Percentiles rank a stretch among this genome's conserved stretches.
Conservation (phyloP, 169 alveolate species). For the Blepharisma undulans region DNA sequence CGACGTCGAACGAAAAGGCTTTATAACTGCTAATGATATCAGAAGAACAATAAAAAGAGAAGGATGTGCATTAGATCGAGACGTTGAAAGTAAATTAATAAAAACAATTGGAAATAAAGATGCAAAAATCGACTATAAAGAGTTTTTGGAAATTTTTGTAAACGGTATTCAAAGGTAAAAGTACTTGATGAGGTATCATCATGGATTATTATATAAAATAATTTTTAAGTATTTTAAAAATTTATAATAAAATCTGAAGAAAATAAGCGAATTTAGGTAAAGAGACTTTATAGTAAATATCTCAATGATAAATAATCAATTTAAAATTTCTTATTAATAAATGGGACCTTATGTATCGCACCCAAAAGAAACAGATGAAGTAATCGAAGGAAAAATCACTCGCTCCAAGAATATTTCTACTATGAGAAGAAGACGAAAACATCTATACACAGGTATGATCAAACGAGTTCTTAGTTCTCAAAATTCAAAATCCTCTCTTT, state of each 20-base stretch:
- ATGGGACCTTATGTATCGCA: neutral
- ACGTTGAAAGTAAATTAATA: neutral
- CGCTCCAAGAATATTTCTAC: neutral
- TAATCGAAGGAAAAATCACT: neutral
- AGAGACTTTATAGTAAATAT: too few species aligned
- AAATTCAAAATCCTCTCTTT: neutral
- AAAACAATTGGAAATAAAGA: neutral
- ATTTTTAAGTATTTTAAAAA: too few species aligned
- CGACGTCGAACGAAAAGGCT: slow-evolving; percentile 2
- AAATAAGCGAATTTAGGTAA: too few species aligned
- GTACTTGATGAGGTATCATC: neutral
- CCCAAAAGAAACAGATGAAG: slow-evolving; percentile 30
- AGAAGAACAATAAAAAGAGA: neutral
- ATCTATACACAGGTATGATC: slow-evolving; percentile 15
- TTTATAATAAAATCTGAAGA: neutral
- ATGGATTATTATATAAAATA: neutral
- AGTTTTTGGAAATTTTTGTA: neutral
- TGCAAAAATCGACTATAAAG: neutral
- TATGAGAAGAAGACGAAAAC: neutral
- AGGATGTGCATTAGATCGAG: neutral
- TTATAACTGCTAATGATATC: slow-evolving; percentile 5
- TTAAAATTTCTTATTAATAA: neutral
- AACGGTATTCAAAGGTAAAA: neutral
- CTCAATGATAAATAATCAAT: neutral
- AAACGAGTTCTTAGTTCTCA: slow-evolving; percentile 4